Percentiles rank a stretch among this genome's conserved stretches.
Evolutionary conservation across 2,329 filamentous ascomycete genomes (phyloP).

Genomic region (Tolypocladium paradoxum): DNA sequence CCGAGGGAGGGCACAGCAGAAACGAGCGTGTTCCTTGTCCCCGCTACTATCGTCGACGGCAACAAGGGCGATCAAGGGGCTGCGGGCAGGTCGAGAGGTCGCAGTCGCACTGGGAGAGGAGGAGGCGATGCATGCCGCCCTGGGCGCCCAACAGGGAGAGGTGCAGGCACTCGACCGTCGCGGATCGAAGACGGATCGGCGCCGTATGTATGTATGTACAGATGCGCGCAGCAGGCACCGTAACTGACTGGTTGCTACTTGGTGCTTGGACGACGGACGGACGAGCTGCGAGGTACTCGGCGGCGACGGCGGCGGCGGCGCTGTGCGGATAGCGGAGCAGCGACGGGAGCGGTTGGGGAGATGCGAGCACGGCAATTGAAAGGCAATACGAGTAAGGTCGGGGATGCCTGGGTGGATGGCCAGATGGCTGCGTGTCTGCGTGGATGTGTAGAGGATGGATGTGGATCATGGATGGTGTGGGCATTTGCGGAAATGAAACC

Average conservation of each 20-base stretch:
- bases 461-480: conserved; percentile 1
- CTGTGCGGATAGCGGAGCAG: not conserved
- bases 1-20: no score
- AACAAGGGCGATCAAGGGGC: not conserved
- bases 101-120: conserved; percentile 4
- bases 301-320: not conserved
- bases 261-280: not conserved
- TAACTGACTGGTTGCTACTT: not conserved
- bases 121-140: conserved; percentile 9
- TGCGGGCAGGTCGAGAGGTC: conserved; percentile 1
- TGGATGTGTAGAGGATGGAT: no score
- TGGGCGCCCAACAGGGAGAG: conserved; percentile 1
- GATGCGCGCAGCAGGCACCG: not conserved
- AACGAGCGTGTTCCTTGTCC: not conserved
- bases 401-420: no score
- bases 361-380: not conserved
- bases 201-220: not conserved
- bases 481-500: not conserved
- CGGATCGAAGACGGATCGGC: not conserved
- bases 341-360: not conserved
- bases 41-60: not conserved
- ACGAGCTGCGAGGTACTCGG: no score
- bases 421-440: no score
- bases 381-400: no score
- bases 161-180: not conserved